phyloP scores from a whole-genome alignment of 1,284 basidiomycete species.

The Tilletia walkeri region DNA sequence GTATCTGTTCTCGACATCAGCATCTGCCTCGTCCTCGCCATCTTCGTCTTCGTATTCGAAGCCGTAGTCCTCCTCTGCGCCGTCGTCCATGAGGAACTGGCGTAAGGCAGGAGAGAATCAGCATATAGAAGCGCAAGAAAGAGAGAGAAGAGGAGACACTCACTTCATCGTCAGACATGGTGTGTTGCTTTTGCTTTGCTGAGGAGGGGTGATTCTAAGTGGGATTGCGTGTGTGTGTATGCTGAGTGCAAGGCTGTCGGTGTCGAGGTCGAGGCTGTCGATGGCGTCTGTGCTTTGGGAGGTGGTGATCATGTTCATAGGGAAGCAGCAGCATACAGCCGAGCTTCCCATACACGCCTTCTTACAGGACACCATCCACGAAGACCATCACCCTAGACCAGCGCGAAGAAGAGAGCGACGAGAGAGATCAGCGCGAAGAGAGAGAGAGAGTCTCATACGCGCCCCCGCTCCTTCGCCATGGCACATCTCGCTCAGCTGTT shows the following conservation, averaged over 20 bases:
- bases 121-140: conserved; percentile 4
- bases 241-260: not conserved
- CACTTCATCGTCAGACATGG: conserved; percentile 32
- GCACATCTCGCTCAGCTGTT: conserved; percentile 14
- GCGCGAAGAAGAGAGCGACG: no score
- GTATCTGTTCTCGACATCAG: conserved; percentile 98
- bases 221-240: not conserved
- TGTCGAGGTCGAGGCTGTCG: not conserved
- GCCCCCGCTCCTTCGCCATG: not conserved
- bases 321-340: no score
- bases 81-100: conserved; percentile 55
- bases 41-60: conserved; percentile 74
- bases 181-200: no score
- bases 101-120: conserved; percentile 23
- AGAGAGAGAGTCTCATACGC: no score
- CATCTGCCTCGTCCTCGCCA: conserved; percentile 65
- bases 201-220: not conserved
- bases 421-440: not conserved
- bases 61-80: conserved; percentile 70
- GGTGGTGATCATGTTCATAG: not conserved
- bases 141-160: conserved; percentile 1
- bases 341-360: no score
- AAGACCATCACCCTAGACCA: no score
- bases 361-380: no score
- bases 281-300: not conserved